Base-by-base conservation (phyloP, 257 asterid genomes). In the Anisodus acutangulus region DNA sequence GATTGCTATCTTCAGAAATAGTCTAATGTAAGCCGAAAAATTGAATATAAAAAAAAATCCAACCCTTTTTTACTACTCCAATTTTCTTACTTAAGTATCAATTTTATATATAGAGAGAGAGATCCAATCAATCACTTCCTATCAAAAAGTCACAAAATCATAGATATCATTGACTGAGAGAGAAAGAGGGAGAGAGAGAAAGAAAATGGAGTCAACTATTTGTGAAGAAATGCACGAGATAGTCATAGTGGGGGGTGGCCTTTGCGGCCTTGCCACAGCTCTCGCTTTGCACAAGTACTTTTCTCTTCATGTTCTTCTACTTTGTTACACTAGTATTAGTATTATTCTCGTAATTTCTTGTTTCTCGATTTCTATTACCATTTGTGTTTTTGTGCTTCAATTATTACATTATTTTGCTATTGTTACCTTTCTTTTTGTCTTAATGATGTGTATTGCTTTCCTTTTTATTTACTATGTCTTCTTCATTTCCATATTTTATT, bases 221-320 rank as follows among this genome's bases (percentile, higher is more conserved):
- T 66, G 57, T 79, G 84, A 85, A 43, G 88, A 83, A 39, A 69
- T 66, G 17, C 74, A 81, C 5, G 87, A 84, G 45, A 68, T 87
- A 35, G 90, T 89, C 49, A 87, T 87, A 49, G 90, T 87, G 13
- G 91, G 90, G 19, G 90, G 88, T 1, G 90, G 91, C 35, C 86
- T 89, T 82, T 84, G 87, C 51, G 91, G 91, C 4, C 91, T 89
- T 47, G 88, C 91, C 58, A 89, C 90, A 0, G 90, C 90, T 5
- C 90, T 89, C 43, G 91, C 90, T 60, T 88, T 89, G 67, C 88
- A 89, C 80, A 83, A 83, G 91, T 88, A 10, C 37, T 16, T 17
- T 17, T 41, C 8, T 70, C 55, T 70, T 17, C 15, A 8, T 80
- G 0, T 9, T 22, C 35, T 58, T 37, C 35, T 31, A 31, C 35